Percentiles rank a stretch among this genome's conserved stretches.
phyloP scores from a whole-genome alignment of 108 stramenopile genomes.

The Tribonema minus region DNA sequence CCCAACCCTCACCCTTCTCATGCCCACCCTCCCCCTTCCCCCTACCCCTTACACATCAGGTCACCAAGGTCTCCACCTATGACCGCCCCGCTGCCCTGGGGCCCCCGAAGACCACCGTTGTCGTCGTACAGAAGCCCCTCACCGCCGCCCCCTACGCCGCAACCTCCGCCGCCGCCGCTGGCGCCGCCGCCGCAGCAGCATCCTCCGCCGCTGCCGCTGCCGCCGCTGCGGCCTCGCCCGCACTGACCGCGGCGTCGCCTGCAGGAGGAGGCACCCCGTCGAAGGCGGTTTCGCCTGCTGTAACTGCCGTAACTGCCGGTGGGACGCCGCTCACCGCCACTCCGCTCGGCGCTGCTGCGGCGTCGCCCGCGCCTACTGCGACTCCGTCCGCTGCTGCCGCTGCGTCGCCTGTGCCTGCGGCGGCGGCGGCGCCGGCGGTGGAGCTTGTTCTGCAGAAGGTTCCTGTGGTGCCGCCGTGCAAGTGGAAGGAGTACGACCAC shows the following conservation, averaged over 20 bases:
- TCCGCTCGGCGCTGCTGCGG: not conserved
- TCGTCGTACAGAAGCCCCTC: constrained; percentile 12
- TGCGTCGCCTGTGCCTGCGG: constrained; percentile 13
- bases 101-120: constrained; percentile 12
- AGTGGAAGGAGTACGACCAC: constrained; percentile 55
- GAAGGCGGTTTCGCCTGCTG: not conserved
- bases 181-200: no score
- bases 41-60: no score
- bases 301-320: not conserved
- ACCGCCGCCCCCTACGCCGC: constrained; percentile 1
- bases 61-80: constrained; percentile 52
- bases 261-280: not conserved
- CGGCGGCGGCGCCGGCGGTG: constrained; percentile 26
- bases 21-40: no score
- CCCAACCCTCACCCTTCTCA: no score
- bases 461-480: constrained; percentile 54
- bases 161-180: no score
- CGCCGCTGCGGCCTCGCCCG: not conserved
- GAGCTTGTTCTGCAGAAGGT: no score
- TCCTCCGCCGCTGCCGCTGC: constrained; percentile 13
- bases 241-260: not conserved
- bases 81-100: constrained; percentile 36
- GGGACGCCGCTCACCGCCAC: not conserved
- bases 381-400: not conserved
- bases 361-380: not conserved